Base-by-base conservation (phyloP, 306 rosid genomes). In the Citrullus amarus region DNA sequence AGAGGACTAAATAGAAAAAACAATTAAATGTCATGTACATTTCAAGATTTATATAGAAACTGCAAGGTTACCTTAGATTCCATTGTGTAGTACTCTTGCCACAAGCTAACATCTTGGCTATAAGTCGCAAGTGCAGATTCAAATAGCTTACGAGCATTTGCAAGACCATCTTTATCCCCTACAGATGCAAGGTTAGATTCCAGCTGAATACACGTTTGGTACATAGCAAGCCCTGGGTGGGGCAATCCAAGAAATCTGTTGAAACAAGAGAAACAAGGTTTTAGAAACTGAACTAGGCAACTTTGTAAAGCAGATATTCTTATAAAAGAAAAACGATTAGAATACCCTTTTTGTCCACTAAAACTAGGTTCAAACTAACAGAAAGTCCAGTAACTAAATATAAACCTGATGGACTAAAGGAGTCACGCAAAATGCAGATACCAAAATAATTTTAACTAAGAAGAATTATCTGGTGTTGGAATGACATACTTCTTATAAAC, bases 231-330 rank as follows among this genome's bases (percentile, higher is more conserved):
- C 80, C 99, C 96, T 1, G 99, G 96, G 85, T 73, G 97, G 28
- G 97, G 97, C 74, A 92, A 82, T 80, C 90, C 89, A 50, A 86
- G 85, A 86, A 82, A 95, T 76, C 99, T 95, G 97, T 78, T 62
- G 75, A 63, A 87, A 79, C 69, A 75, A 44, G 16, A 38, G 22
- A 39, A 36, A 77, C 36, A 25, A 2, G 65, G 66, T 39, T 55
- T 75, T 20, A 76, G 36, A 55, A 5, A 38, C 3, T 22, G 79
- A 76, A 11, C 6, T 32, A 9, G 20, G 53, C 9, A 76, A 17
- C 32, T 34, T 4, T 2, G 50, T 6, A 36, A 55, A 25, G 34
- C 34, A 75, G 63, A 11, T 48, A 48, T 3, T 48, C 54, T 48
- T 48, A 48, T 48, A 48, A 48, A 48, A 48, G 54, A 48, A 3